Evolutionary conservation across 169 alveolate genomes (phyloP), one percentile per base, ranked within the genome.

Genomic region (Babesia bigemina): DNA sequence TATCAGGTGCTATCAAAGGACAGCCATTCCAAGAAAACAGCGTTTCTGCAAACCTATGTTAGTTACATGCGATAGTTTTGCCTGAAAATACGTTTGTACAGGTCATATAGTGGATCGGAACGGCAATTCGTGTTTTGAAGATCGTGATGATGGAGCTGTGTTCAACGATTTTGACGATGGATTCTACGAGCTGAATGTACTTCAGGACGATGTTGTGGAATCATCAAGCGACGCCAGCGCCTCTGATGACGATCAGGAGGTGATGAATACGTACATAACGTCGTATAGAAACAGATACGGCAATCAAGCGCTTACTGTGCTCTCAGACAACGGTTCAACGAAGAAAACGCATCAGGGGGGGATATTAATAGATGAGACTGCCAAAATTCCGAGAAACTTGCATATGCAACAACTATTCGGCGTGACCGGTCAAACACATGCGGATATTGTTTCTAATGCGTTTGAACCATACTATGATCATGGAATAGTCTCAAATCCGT

Each of bases 161-260:
- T 59, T 73, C 61, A n/a, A 75, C 13, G 60, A 63, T 11, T 63
- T 63, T 24, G 59, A 24, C 10, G 77, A 75, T 48, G 67, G 84
- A 12, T 75, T 57, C 69, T 75, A 75, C 33, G 69, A 63, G 39
- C 76, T 63, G 26, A 50, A 75, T 21, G 48, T 60, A 21, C 57
- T 75, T 9, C 48, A 39, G 71, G 53, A 29, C 10, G 53, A 29
- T 50, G 42, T 33, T n/a, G 66, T 19, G 16, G 76, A 67, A 22
- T 16, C 63, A 0, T 55, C 56, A 22, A 33, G 66, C 22, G 24
- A 21, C 0, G 45, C 66, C 65, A 9, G 14, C 13, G 66, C 55
- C 21, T 4, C 26, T 33, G 24, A 24, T 36, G 58, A 67, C 36
- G 56, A 21, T 13, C 12, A 14, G 28, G 76, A 55, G 24, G 58